Percentiles rank a stretch among this genome's conserved stretches.
These are phyloP conservation scores for Raffaelea ambrosiae DNA, from an alignment of 2,329 filamentous ascomycete genomes.

Conservation along the genomic window DNA sequence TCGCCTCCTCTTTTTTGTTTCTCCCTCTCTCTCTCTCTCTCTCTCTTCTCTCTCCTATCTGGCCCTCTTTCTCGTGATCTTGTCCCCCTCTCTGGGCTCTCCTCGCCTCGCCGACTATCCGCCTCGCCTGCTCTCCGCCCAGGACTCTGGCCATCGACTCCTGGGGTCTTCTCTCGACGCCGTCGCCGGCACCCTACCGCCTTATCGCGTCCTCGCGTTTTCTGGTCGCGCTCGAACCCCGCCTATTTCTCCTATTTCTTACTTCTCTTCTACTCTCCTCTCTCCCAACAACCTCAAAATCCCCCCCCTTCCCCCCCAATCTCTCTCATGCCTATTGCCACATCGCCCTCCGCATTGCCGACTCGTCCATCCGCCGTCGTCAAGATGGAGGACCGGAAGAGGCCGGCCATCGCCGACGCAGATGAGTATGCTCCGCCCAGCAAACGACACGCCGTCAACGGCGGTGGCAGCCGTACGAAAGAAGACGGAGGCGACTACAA, in stretches of 20 bases:
- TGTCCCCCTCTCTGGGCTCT: background rate
- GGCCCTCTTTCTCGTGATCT: background rate
- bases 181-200: slow-evolving; percentile 21
- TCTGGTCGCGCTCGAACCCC: slow-evolving; percentile 23
- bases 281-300: slow-evolving; percentile 7
- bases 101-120: background rate
- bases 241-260: slow-evolving; percentile 17
- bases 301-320: slow-evolving; percentile 18
- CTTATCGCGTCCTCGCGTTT: slow-evolving; percentile 11
- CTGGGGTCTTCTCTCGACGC: background rate
- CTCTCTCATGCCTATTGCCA: slow-evolving; percentile 82
- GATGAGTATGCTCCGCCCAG: slow-evolving; percentile 82
- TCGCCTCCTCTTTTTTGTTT: background rate
- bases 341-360: slow-evolving; percentile 58
- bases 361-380: slow-evolving; percentile 68
- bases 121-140: slow-evolving; percentile 5
- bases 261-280: slow-evolving; percentile 1
- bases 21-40: background rate
- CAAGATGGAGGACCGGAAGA: slow-evolving; percentile 99
- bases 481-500: slow-evolving; percentile 43
- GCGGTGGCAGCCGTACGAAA: slow-evolving; percentile 48
- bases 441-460: slow-evolving; percentile 89
- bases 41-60: background rate
- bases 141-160: background rate
- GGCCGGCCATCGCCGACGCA: slow-evolving; percentile 70